A percentile compares a stretch with the other conserved stretches of the same genome.
phyloP scores from a whole-genome alignment of 2,329 filamentous ascomycete species.

The Pseudocercospora macadamiae region DNA sequence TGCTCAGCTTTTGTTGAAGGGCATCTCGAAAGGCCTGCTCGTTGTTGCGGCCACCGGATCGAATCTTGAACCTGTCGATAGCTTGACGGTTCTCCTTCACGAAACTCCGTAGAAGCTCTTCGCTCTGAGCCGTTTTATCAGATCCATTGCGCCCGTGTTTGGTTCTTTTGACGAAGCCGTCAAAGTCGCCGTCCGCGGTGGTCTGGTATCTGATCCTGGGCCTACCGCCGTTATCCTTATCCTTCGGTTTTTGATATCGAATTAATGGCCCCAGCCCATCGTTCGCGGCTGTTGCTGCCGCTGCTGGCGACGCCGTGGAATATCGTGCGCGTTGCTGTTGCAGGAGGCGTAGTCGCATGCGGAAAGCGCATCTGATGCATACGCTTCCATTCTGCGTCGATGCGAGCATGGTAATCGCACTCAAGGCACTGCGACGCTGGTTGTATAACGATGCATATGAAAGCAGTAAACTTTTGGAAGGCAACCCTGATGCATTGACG shows the following conservation, averaged over 20 bases:
- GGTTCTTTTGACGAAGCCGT: no score
- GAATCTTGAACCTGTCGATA: no score
- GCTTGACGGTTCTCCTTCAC: no score
- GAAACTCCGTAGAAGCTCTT: no score
- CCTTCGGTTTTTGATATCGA: no score
- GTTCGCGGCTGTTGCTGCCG: not conserved
- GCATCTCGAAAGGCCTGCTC: conserved; percentile 22
- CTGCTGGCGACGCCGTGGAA: conserved; percentile 8
- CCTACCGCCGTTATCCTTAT: no score
- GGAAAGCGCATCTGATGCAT: conserved; percentile 47
- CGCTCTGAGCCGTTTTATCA: no score
- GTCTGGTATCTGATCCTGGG: no score
- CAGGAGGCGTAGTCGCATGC: conserved; percentile 32
- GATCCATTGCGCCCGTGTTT: no score
- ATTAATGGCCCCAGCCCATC: no score
- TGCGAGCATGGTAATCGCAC: conserved; percentile 21
- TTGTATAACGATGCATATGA: not conserved
- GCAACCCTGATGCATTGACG: no score
- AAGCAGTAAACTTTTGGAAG: not conserved
- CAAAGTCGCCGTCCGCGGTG: no score
- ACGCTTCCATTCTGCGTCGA: conserved; percentile 19
- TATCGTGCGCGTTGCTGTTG: conserved; percentile 36
- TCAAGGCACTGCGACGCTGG: not conserved
- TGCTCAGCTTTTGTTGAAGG: conserved; percentile 28
- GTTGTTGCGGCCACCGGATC: not conserved